Conservation (phyloP, 176 grass and related monocot genomes). For the Lolium perenne region DNA sequence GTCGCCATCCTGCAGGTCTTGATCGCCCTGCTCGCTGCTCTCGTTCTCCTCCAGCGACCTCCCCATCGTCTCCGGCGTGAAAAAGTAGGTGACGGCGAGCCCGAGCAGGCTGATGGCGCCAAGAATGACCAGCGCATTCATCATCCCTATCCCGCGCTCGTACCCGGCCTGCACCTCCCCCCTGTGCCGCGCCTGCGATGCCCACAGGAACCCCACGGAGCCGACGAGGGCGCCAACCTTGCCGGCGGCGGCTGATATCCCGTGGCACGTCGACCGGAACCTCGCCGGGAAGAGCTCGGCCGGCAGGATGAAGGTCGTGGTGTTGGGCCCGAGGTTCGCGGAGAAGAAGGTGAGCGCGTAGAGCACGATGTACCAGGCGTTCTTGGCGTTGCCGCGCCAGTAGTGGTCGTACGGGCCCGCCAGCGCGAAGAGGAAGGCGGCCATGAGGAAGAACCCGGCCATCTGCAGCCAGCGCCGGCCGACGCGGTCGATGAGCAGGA, state of each 20-base stretch:
- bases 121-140: conserved; percentile 58
- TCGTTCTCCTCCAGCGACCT: conserved; percentile 83
- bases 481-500: conserved; percentile 52
- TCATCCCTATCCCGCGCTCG: conserved; percentile 57
- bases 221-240: conserved; percentile 56
- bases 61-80: conserved; percentile 70
- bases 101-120: conserved; percentile 63
- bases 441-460: conserved; percentile 67
- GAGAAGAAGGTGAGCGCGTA: conserved; percentile 76
- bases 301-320: conserved; percentile 71
- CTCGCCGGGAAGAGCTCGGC: conserved; percentile 70
- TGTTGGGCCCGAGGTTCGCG: conserved; percentile 78
- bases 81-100: conserved; percentile 51
- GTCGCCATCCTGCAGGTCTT: not conserved
- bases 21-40: not conserved
- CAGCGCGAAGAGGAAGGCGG: conserved; percentile 62
- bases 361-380: conserved; percentile 55
- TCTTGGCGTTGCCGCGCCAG: conserved; percentile 45
- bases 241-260: conserved; percentile 58
- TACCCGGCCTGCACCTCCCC: not conserved
- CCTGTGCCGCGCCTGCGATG: conserved; percentile 43
- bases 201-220: conserved; percentile 54
- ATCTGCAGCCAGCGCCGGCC: conserved; percentile 59
- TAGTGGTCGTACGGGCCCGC: conserved; percentile 60
- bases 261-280: conserved; percentile 63